These are phyloP conservation scores for Podospora sp. DNA, from an alignment of 495 filamentous ascomycete species.

Conservation along the genomic window DNA sequence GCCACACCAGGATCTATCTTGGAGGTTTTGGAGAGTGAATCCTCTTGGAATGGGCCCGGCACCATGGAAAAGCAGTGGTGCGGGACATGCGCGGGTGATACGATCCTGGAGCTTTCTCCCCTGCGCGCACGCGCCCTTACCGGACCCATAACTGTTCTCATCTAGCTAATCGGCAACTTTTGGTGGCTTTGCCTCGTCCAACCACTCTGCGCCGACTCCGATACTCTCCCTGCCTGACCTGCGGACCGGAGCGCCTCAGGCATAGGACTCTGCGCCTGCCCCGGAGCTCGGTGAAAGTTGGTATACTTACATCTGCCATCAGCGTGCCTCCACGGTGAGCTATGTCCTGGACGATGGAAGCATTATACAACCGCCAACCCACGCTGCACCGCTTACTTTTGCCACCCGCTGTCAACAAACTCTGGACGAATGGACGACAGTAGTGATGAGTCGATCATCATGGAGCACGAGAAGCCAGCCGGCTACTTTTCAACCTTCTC, in stretches of 20 bases:
- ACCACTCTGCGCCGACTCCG: background rate
- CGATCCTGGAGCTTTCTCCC: background rate
- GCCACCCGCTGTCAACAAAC: background rate
- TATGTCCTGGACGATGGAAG: background rate
- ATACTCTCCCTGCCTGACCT: background rate
- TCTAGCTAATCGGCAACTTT: background rate
- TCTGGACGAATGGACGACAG: constrained; percentile 15
- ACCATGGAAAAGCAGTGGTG: background rate
- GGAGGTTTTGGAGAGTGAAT: constrained; percentile 3
- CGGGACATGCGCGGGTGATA: background rate
- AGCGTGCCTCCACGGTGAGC: background rate
- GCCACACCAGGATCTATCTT: constrained; percentile 9
- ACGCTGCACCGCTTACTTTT: background rate
- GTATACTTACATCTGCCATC: background rate
- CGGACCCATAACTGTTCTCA: background rate
- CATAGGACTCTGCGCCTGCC: background rate
- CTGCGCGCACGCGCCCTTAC: background rate
- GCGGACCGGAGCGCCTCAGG: background rate
- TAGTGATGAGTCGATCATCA: constrained; percentile 21
- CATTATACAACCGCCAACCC: background rate
- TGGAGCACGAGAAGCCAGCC: constrained; percentile 29
- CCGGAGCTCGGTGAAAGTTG: background rate
- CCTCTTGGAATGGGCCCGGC: background rate
- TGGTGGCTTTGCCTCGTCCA: constrained; percentile 2
- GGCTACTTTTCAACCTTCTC: constrained; percentile 37